Percentiles rank a stretch among this genome's conserved stretches.
Conservation (phyloP, 306 rosid genomes). For the Medicago lupulina region DNA sequence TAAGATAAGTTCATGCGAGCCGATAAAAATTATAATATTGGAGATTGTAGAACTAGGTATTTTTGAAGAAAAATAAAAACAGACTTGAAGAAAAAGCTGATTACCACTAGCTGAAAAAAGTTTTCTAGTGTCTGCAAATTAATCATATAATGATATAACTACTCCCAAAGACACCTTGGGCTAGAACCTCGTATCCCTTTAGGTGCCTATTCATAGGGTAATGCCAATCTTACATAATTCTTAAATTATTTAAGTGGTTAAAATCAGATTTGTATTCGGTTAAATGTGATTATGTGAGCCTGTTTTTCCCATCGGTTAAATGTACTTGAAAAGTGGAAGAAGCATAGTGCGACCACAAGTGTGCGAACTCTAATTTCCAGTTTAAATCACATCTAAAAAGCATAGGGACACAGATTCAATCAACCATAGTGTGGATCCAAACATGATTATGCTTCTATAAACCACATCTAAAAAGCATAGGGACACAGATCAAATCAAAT, state of each 20-base stretch:
- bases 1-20: neutral
- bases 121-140: conserved; percentile 8
- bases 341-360: no score
- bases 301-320: neutral
- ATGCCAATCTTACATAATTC: neutral
- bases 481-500: neutral
- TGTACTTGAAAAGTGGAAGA: no score
- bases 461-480: neutral
- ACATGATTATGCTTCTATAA: neutral
- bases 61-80: neutral
- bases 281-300: neutral
- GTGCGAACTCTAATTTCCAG: neutral
- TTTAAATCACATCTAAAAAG: no score
- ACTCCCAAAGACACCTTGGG: neutral
- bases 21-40: neutral
- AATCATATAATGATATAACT: conserved; percentile 2
- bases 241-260: neutral
- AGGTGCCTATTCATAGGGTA: neutral
- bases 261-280: neutral
- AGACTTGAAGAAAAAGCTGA: neutral
- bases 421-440: no score
- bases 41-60: neutral
- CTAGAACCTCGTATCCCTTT: neutral
- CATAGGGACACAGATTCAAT: no score
- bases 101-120: neutral